Evolutionary conservation across 2,329 filamentous ascomycete genomes (phyloP), one percentile per base, ranked within the genome.

Genomic region (Penicillium expansum): DNA sequence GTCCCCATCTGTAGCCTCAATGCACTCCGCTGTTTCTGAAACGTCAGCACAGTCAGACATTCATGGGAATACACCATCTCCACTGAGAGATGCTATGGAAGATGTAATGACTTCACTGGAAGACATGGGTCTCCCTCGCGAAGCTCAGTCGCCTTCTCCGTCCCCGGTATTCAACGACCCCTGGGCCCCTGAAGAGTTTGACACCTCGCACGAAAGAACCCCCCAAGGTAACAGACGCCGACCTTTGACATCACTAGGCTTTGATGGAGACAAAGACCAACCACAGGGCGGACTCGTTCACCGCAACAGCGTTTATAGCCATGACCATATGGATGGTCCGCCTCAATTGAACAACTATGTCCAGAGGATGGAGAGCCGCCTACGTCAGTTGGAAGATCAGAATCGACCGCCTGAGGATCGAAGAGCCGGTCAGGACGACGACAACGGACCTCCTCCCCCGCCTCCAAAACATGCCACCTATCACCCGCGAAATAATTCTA

Each of bases 81-180:
- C 94, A 0, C 78, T 99, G 3, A 84, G 94, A 57, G 91, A 92
- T 72, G 94, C 94, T 1, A 99, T 99, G 92, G 93, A 97, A 69
- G 93, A 95, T 73, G 92, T 99, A 4, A 97, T 97, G 86, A 91
- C 94, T 63, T 95, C 94, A 55, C 76, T 99, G 42, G 88, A 96
- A 69, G 92, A 92, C 58, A 90, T 99, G 80, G 88, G 88, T 18
- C 80, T 87, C 65, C 79, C 83, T 41, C 81, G 82, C 55, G 77
- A 82, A 22, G 74, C 70, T 11, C 73, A 77, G 30, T 79, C 79
- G 60, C 67, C 79, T 35, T 62, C 59, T 33, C 81, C 83, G 29
- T 82, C 85, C 0, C 80, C 85, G 41, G 77, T 82, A 0, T 73
- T 73, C 48, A 66, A 69, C 42, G 72, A 91, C 68, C 87, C 92